Evolutionary conservation across 257 asterid species (phyloP), one percentile per base, ranked within the genome.

Genomic region (Solanum gracilifrons): DNA sequence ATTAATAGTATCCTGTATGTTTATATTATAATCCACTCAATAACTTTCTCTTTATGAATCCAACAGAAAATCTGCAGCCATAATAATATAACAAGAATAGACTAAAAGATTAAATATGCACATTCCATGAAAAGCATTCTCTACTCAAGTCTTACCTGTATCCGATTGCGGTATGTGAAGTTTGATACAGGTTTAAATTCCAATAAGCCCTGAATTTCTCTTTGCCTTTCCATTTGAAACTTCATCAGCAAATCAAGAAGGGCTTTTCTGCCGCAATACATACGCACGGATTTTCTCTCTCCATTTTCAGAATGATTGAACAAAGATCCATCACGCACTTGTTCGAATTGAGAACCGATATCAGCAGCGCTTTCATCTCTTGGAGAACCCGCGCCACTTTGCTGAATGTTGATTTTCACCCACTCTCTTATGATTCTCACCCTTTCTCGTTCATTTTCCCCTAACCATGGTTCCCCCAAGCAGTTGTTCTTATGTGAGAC

Each of bases 151-250:
- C 85, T 86, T 80, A 95, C 99, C 98, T 95, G 99, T 88, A 97
- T 95, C 46, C 99, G 98, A 89, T 92, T 93, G 83, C 99, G 97
- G 88, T 93, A 95, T 72, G 94, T 92, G 87, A 95, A 97, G 85
- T 87, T 93, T 13, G 99, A 92, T 60, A 95, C 99, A 9, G 93
- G 96, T 88, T 90, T 91, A 83, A 86, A 85, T 88, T 93, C 97
- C 51, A 88, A 86, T 88, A 97, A 89, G 51, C 88, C 89, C 64
- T 87, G 90, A 89, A 97, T 95, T 89, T 97, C 99, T 35, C 60
- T 91, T 88, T 92, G 86, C 90, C 94, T 92, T 89, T 97, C 97
- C 87, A 80, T 90, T 89, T 95, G 98, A 79, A 95, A 94, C 92
- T 90, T 94, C 84, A 87, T 60, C 87, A 95, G 93, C 89, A 97